These are phyloP conservation scores for Suhomyces sp. DNA, from an alignment of 805 yeast species.

Conservation along the genomic window DNA sequence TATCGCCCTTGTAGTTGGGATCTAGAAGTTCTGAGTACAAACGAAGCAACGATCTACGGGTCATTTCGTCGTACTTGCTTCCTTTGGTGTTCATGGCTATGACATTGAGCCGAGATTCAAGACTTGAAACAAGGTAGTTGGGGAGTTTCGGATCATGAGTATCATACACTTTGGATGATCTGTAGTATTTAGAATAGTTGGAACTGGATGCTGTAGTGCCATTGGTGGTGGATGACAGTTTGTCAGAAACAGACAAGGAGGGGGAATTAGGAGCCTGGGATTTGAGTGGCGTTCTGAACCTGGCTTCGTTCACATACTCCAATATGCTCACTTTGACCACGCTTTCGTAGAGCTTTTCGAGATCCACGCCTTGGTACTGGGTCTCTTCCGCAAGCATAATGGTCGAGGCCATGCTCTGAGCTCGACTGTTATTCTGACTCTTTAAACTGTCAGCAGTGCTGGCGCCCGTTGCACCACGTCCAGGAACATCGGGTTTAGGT, in stretches of 20 bases:
- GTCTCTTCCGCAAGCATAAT: slow-evolving; percentile 11
- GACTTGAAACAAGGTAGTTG: slow-evolving; percentile 30
- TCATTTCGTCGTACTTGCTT: slow-evolving; percentile 40
- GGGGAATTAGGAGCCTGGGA: neutral
- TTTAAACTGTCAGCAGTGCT: neutral
- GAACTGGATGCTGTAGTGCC: slow-evolving; percentile 1
- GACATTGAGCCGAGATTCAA: slow-evolving; percentile 41
- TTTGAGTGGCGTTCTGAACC: slow-evolving; percentile 44
- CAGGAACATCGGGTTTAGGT: neutral
- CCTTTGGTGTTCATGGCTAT: slow-evolving; percentile 45
- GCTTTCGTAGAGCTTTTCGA: slow-evolving; percentile 43
- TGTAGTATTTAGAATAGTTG: slow-evolving; percentile 6
- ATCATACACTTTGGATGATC: slow-evolving; percentile 7
- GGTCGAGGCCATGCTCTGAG: slow-evolving; percentile 25
- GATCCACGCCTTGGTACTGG: slow-evolving; percentile 17
- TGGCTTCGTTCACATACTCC: slow-evolving; percentile 61
- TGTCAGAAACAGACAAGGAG: neutral
- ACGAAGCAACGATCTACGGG: slow-evolving; percentile 57
- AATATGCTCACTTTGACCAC: slow-evolving; percentile 54
- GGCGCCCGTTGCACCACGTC: neutral
- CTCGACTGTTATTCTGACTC: slow-evolving; percentile 6
- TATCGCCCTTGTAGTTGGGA: slow-evolving; percentile 38
- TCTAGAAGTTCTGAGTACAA: slow-evolving; percentile 60
- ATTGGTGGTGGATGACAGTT: neutral
- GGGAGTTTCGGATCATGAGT: slow-evolving; percentile 32